These are phyloP conservation scores for Narthecium ossifragum DNA, from an alignment of 106 monocot genomes.

Conservation along the genomic window DNA sequence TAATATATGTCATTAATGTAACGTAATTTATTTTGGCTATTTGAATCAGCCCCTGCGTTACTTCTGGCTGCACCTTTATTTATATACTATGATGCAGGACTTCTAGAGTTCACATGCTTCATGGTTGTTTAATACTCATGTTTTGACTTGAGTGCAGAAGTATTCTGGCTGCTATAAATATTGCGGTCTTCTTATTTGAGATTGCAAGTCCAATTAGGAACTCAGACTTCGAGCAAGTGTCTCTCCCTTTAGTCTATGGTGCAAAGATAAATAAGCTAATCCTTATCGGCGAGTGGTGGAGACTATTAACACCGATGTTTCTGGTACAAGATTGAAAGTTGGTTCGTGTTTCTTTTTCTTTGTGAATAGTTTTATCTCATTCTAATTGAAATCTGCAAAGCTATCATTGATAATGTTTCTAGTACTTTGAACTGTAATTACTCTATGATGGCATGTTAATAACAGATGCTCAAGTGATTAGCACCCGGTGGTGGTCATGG, in stretches of 20 bases:
- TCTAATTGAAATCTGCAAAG: background rate
- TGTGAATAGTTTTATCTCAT: background rate
- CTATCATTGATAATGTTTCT: background rate
- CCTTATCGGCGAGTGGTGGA: constrained; percentile 84
- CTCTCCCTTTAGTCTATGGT: constrained; percentile 69
- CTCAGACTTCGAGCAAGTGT: constrained; percentile 46
- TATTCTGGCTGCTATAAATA: constrained; percentile 60
- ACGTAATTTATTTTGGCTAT: too few species aligned
- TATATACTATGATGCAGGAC: background rate
- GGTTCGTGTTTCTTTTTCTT: constrained; percentile 20
- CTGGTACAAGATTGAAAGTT: constrained; percentile 56
- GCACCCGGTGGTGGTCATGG: too few species aligned
- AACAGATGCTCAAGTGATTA: too few species aligned
- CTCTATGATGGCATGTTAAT: background rate
- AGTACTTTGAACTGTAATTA: too few species aligned
- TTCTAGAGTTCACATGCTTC: background rate
- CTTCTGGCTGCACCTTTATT: too few species aligned
- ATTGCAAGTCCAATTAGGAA: constrained; percentile 71
- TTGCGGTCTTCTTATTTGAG: constrained; percentile 76
- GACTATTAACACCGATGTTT: constrained; percentile 87
- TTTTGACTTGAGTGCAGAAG: constrained; percentile 48
- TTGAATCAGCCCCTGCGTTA: too few species aligned
- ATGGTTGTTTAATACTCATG: background rate
- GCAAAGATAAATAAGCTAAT: constrained; percentile 77
- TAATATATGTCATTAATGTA: too few species aligned